These are phyloP conservation scores for Hansenula sp. DNA, from an alignment of 1,139 yeast species.

Conservation along the genomic window DNA sequence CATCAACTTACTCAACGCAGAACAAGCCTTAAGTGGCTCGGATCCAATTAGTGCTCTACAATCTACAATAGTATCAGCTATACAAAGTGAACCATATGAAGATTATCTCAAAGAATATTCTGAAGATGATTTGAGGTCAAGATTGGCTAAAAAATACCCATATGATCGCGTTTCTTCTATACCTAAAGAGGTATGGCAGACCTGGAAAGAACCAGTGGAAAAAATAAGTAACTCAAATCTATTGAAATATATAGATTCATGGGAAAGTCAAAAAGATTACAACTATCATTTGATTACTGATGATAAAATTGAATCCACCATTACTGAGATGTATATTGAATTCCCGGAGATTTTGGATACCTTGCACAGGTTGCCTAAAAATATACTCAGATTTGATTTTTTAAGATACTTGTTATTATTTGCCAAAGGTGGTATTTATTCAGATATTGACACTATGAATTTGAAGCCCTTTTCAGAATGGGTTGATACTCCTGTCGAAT, in stretches of 20 bases:
- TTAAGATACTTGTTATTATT: conserved; percentile 75
- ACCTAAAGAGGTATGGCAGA: conserved; percentile 20
- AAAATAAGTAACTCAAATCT: conserved; percentile 10
- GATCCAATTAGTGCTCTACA: neutral
- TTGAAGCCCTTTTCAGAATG: conserved; percentile 54
- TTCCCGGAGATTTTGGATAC: conserved; percentile 79
- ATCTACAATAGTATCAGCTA: neutral
- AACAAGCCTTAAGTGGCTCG: neutral
- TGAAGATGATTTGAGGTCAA: conserved; percentile 5
- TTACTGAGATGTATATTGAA: conserved; percentile 55
- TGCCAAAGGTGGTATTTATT: conserved; percentile 88
- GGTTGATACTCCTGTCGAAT: conserved; percentile 38
- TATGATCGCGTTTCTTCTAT: conserved; percentile 12
- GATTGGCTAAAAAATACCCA: conserved; percentile 9
- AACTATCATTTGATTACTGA: conserved; percentile 73
- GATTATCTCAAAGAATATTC: conserved; percentile 9
- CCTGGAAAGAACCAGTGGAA: conserved; percentile 14
- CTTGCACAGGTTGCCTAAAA: conserved; percentile 67
- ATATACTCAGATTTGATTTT: conserved; percentile 81
- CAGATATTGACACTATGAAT: conserved; percentile 77
- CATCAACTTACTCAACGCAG: neutral
- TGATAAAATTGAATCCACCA: conserved; percentile 55
- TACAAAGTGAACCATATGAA: neutral
- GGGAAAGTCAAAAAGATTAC: conserved; percentile 32
- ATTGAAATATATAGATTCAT: conserved; percentile 10